These are phyloP conservation scores for Aspergillus bertholletiae DNA, from an alignment of 495 filamentous ascomycete species.

Conservation along the genomic window DNA sequence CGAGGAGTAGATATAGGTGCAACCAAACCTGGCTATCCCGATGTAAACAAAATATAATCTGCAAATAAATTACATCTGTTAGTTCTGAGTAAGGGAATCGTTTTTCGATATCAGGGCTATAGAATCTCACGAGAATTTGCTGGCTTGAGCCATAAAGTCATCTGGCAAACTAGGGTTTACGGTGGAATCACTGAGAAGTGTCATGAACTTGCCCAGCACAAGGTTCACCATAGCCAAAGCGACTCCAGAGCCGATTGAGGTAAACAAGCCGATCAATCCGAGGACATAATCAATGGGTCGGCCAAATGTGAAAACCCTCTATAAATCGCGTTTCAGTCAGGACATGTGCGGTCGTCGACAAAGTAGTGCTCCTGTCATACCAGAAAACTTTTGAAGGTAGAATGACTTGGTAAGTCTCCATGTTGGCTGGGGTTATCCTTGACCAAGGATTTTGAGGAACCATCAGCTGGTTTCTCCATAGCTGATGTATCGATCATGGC, in stretches of 20 bases:
- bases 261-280: neutral
- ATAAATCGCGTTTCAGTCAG: neutral
- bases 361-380: neutral
- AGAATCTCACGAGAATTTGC: neutral
- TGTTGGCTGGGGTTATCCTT: neutral
- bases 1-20: slow-evolving; percentile 23
- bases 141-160: neutral
- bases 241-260: slow-evolving; percentile 2
- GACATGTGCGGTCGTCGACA: neutral
- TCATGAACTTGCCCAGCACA: slow-evolving; percentile 5
- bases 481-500: neutral
- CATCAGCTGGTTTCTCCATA: neutral
- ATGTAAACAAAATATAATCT: slow-evolving; percentile 16
- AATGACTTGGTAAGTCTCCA: neutral
- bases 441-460: neutral
- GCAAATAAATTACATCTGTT: neutral
- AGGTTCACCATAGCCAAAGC: slow-evolving; percentile 2
- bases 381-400: neutral
- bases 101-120: neutral
- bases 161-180: neutral
- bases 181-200: slow-evolving; percentile 1
- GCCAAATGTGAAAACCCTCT: neutral
- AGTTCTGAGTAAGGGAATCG: neutral
- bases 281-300: neutral
- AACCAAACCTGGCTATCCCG: slow-evolving; percentile 28